These are phyloP conservation scores for Agastache rugosa DNA, from an alignment of 257 asterid genomes.

Conservation along the genomic window DNA sequence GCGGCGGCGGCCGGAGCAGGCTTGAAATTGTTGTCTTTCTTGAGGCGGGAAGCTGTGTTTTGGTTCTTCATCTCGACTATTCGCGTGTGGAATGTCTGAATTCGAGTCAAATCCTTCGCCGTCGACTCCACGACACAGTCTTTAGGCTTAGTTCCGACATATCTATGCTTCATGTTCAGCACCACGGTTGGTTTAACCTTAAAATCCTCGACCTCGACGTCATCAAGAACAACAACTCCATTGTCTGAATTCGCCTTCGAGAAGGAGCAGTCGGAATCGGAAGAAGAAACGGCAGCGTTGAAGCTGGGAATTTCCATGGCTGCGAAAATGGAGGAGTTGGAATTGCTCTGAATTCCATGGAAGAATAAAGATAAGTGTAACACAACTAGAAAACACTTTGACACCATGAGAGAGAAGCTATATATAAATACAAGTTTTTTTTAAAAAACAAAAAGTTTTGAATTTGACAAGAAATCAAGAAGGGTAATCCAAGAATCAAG, in stretches of 20 bases:
- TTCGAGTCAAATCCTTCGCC: slow-evolving; percentile 66
- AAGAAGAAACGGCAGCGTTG: slow-evolving; percentile 35
- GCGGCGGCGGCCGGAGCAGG: slow-evolving; percentile 29
- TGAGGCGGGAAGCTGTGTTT: slow-evolving; percentile 48
- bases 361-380: slow-evolving; percentile 42
- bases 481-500: slow-evolving; percentile 15
- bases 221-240: slow-evolving; percentile 24
- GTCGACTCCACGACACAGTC: slow-evolving; percentile 61
- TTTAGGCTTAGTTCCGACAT: slow-evolving; percentile 44
- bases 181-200: slow-evolving; percentile 49
- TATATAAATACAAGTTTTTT: not conserved
- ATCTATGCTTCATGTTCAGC: slow-evolving; percentile 66
- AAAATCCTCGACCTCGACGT: slow-evolving; percentile 24
- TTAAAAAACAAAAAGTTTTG: not conserved
- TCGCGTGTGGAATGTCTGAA: slow-evolving; percentile 70
- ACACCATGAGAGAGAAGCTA: slow-evolving; percentile 44
- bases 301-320: slow-evolving; percentile 50
- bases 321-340: slow-evolving; percentile 41
- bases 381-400: slow-evolving; percentile 39
- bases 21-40: slow-evolving; percentile 20
- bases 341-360: slow-evolving; percentile 38
- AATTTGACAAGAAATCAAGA: not conserved
- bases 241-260: slow-evolving; percentile 29
- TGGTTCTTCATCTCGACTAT: slow-evolving; percentile 66
- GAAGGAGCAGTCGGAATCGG: slow-evolving; percentile 48